These are phyloP conservation scores for Gelatoporia subvermispora DNA, from an alignment of 768 basidiomycete species.

Conservation along the genomic window DNA sequence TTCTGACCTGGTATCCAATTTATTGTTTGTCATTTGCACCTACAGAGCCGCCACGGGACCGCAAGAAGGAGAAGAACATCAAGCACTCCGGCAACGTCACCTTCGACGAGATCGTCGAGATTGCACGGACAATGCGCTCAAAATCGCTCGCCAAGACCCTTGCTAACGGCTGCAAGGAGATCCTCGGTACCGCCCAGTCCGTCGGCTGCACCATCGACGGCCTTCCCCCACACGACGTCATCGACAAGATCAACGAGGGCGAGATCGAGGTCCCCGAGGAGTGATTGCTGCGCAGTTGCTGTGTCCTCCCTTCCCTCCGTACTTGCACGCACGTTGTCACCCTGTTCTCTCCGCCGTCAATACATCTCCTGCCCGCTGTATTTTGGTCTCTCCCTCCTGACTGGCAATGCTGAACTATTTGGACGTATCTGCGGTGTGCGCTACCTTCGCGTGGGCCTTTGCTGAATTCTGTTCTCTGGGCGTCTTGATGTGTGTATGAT, in stretches of 20 bases:
- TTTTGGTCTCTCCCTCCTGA: too few relatives aligned
- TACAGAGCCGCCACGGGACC: conserved; percentile 95
- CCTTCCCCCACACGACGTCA: conserved; percentile 86
- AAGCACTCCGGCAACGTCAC: conserved; percentile 95
- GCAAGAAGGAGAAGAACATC: conserved; percentile 99
- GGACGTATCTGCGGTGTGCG: too few relatives aligned
- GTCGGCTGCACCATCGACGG: conserved; percentile 97
- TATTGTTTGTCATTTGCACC: not conserved
- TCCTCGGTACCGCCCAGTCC: conserved; percentile 95
- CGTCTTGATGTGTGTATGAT: too few relatives aligned
- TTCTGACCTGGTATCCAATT: not conserved
- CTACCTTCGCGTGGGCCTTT: too few relatives aligned
- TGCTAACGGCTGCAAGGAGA: conserved; percentile 91
- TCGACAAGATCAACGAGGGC: conserved; percentile 80
- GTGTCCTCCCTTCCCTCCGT: too few relatives aligned
- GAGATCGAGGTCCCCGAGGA: conserved; percentile 85
- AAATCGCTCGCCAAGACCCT: conserved; percentile 94
- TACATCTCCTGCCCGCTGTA: too few relatives aligned
- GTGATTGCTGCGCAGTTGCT: conserved; percentile 27
- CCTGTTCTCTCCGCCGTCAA: too few relatives aligned
- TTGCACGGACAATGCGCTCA: conserved; percentile 92
- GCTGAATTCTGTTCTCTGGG: too few relatives aligned
- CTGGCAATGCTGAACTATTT: too few relatives aligned
- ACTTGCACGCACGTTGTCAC: too few relatives aligned
- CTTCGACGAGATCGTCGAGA: conserved; percentile 90